Evolutionary conservation across 441 rosid genomes (phyloP).

Genomic region (Eutrema salsugineum): DNA sequence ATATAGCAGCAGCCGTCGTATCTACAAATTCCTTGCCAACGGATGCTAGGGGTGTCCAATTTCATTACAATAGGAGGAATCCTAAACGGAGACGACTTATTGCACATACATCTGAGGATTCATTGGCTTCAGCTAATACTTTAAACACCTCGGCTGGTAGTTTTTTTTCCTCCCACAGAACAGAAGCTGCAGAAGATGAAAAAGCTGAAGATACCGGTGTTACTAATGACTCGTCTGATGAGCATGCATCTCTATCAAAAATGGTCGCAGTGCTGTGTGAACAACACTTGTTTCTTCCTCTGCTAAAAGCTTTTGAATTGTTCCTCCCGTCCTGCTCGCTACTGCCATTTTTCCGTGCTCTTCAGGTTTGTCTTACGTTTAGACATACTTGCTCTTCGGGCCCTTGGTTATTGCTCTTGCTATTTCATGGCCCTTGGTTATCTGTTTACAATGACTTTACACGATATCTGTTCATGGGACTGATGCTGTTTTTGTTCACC

Average conservation of each 20-base stretch:
- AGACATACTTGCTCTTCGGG: no score
- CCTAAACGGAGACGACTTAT: conserved; percentile 89
- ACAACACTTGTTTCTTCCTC: conserved; percentile 86
- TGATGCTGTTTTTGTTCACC: conserved; percentile 11
- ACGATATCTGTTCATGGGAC: conserved; percentile 18
- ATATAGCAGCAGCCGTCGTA: conserved; percentile 84
- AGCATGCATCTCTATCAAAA: conserved; percentile 66
- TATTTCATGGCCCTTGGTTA: not conserved
- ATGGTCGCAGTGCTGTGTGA: conserved; percentile 99
- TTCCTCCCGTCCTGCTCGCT: conserved; percentile 97
- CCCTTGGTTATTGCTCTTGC: not conserved
- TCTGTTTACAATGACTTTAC: not conserved
- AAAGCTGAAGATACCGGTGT: conserved; percentile 41
- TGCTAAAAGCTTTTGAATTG: conserved; percentile 97
- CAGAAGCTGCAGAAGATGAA: conserved; percentile 45
- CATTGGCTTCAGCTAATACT: conserved; percentile 41
- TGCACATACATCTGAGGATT: conserved; percentile 50
- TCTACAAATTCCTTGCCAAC: conserved; percentile 72
- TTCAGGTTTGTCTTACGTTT: conserved; percentile 71
- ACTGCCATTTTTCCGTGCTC: conserved; percentile 93
- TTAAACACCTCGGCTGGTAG: conserved; percentile 37
- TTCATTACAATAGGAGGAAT: conserved; percentile 84
- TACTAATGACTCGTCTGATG: conserved; percentile 57
- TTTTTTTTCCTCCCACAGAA: conserved; percentile 33
- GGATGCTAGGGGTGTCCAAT: conserved; percentile 53